Evolutionary conservation across 2,329 filamentous ascomycete genomes (phyloP), one percentile per base, ranked within the genome.

Genomic region (Mycocentrospora acerina): DNA sequence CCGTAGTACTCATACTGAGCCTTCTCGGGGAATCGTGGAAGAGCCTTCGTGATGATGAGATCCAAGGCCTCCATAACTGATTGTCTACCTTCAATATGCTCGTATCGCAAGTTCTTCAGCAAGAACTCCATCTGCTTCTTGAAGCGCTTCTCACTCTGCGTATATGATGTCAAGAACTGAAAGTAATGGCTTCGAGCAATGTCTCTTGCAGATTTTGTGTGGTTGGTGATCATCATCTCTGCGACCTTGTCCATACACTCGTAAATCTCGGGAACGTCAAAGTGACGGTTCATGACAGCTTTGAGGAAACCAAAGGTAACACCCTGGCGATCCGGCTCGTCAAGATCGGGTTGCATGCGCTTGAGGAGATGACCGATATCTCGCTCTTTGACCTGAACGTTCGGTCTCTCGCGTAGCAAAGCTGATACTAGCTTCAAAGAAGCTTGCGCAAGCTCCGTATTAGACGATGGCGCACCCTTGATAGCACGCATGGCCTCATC

Each of bases 231-330:
- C 90, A 97, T 97, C 64, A 96, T 86, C 3, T 81, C 84, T 31
- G 89, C 88, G 2, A 66, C 60, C 56, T 90, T 84, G 63, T 98
- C 93, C 48, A 96, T 79, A 7, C 86, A 85, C 60, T 97, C 91
- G 62, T 98, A 98, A 19, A 98, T 83, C 28, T 86, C 79, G 0
- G 90, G 85, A 7, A 94, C 90, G 57, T 95, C 80, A 29, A 97
- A 77, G 62, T 86, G 91, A 13, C 90, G 82, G 36, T 88, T 85
- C 60, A 98, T 80, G 17, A 97, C 83, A 1, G 89, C 86, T 28
- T 90, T 85, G 42, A 98, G 71, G 68, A 98, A 97, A 59, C 88
- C 95, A 72, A 98, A 98, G 0, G 89, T 93, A 28, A 95, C 82
- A 53, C 95, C 90, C 48, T 95, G 88, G 44, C 90, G 85, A 50